phyloP scores from a whole-genome alignment of 2,329 filamentous ascomycete species.

The Bertia moriformis region DNA sequence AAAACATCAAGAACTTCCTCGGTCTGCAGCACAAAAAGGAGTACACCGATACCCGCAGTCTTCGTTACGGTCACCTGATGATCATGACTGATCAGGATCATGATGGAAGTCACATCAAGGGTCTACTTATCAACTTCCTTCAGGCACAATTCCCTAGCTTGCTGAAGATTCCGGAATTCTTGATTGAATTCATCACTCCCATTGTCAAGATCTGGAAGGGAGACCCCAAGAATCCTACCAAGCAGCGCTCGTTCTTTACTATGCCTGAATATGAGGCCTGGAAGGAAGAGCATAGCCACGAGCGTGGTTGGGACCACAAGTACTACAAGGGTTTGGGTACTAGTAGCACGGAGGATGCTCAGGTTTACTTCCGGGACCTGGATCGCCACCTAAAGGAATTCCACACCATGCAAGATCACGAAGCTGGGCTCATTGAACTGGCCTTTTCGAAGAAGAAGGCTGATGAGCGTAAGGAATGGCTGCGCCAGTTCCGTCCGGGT shows the following conservation, averaged over 20 bases:
- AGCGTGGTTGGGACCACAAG: constrained; percentile 83
- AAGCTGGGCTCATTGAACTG: constrained; percentile 75
- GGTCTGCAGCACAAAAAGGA: constrained; percentile 90
- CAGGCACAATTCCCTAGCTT: constrained; percentile 91
- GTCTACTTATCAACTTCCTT: constrained; percentile 92
- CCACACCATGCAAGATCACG: constrained; percentile 66
- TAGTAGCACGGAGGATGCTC: constrained; percentile 75
- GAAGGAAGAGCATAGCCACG: constrained; percentile 53
- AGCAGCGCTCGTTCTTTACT: constrained; percentile 75
- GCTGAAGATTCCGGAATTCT: constrained; percentile 76
- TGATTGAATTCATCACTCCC: constrained; percentile 94
- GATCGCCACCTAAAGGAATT: constrained; percentile 92
- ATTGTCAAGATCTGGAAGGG: constrained; percentile 98
- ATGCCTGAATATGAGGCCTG: constrained; percentile 91
- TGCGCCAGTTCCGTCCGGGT: constrained; percentile 82
- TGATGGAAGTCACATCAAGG: constrained; percentile 97
- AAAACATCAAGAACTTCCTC: constrained; percentile 98
- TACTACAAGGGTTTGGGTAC: constrained; percentile 99
- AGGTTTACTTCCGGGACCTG: constrained; percentile 87
- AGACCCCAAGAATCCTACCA: constrained; percentile 68
- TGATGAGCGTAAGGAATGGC: constrained; percentile 93
- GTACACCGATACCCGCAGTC: constrained; percentile 78
- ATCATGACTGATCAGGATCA: constrained; percentile 99
- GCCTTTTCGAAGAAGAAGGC: constrained; percentile 99
- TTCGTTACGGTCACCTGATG: constrained; percentile 96